Base-by-base conservation (phyloP, 192 early-diverging fungal genomes). In the Podila minutissima region DNA sequence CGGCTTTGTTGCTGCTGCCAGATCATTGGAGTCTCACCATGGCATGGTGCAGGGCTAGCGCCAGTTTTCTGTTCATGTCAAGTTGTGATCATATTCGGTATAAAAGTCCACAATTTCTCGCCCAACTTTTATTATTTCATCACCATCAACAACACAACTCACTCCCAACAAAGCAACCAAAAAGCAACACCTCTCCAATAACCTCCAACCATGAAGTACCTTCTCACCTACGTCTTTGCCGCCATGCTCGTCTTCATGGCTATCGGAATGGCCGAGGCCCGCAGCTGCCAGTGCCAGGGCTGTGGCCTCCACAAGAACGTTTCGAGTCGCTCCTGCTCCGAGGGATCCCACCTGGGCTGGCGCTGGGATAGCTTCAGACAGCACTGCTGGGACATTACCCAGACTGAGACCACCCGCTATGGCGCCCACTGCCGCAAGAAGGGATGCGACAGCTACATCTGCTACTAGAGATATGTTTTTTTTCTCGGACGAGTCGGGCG, bases 201-300 rank as follows among this genome's bases (percentile, higher is more conserved):
- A 55, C 22, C 24, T 24, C 20, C 20, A 55, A 55, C 19, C 53
- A 55, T 24, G 24, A 55, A 24, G 53, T 10, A 22, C n/a, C n/a
- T 55, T 12, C 53, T 55, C 53, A 22, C 20, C 53, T 55, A 55
- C n/a, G 24, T 55, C 53, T 55, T 55, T 55, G 53, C 53, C 53
- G 53, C 53, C 24, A 6, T 55, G n/a, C 53, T 55, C 22, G 53
- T 55, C 53, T 24, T 55, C 53, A 24, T 55, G n/a, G 53, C 53
- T 22, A 22, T 55, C 1, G 53, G 53, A 7, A 55, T 55, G 53
- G 53, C 53, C 53, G 53, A 55, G n/a, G 53, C 53, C 11, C 53
- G 53, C 53, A 55, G 8, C 9, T 55, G 53, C 53, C 9, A 26
- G 53, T 55, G 53, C 53, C 53, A 55, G 53, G 53, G 22, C 20